phyloP scores from a whole-genome alignment of 306 rosid species.

The Rubus idaeus region DNA sequence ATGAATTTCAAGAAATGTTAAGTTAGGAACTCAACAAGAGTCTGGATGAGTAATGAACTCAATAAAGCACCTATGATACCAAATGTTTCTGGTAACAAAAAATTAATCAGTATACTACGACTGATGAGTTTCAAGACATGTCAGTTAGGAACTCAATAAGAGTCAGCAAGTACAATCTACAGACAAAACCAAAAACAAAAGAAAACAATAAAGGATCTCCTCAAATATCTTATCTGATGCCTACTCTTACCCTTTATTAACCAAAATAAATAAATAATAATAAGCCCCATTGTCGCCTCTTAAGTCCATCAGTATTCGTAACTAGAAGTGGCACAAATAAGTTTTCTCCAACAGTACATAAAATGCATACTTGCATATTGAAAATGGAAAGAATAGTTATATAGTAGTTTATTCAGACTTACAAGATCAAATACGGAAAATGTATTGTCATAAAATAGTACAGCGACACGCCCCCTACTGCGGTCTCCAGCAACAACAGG shows the following conservation, averaged over 20 bases:
- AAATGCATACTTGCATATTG: not conserved
- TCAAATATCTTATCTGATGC: not conserved
- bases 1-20: not conserved
- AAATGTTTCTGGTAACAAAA: not conserved
- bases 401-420: constrained; percentile 35
- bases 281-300: not conserved
- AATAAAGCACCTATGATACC: not conserved
- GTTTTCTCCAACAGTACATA: not conserved
- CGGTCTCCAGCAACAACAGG: constrained; percentile 86
- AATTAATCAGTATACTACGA: not conserved
- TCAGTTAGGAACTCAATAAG: not conserved
- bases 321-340: not conserved
- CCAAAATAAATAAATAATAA: not conserved
- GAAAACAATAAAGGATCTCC: not conserved
- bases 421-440: constrained; percentile 96
- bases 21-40: not conserved
- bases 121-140: not conserved
- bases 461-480: constrained; percentile 93
- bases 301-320: not conserved
- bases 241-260: not conserved
- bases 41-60: not conserved
- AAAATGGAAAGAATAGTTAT: constrained; percentile 16
- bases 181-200: not conserved
- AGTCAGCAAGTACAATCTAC: not conserved
- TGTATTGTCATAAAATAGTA: constrained; percentile 87